Evolutionary conservation across 495 filamentous ascomycete species (phyloP), one percentile per base, ranked within the genome.

Genomic region (Penicillium odoratum): DNA sequence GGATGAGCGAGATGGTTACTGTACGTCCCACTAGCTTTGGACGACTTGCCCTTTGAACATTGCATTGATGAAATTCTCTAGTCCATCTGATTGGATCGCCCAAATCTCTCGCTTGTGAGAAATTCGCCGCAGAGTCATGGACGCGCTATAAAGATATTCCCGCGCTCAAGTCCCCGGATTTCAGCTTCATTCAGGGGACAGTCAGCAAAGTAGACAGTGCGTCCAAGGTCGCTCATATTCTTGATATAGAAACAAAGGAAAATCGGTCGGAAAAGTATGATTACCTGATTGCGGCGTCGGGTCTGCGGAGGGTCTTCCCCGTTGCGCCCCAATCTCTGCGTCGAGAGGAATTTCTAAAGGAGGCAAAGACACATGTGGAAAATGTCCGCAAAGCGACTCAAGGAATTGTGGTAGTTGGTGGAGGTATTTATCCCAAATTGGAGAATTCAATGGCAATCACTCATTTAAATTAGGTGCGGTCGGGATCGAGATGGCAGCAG

Each of bases 1-100:
- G 5, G 87, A 91, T 61, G 84, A 88, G 56, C 74, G 84, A 25
- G 88, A 91, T 76, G 88, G 88, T 28, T 88, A 81, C 67, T 89
- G 86, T 89, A 62, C 63, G 70, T n/a, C 21, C 7, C 30, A 18
- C 7, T 10, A 33, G 5, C 9, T n/a, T 31, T 2, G 18, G 11
- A 31, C 34, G 11, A 42, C n/a, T 16, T 30, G 4, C 7, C 21
- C 7, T 5, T 16, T 54, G 36, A 16, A 45, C 6, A 29, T 45
- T 15, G 45, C 2, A 25, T 51, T 63, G 21, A 65, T 38, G 43
- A 16, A 25, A 34, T 29, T 16, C 21, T 40, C 2, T 29, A 76
- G 77, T 70, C 65, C 87, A 91, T 62, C 61, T 85, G 21, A 88
- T 91, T 61, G 87, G 87, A 29, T 68, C 72, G 2, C 88, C 87